Evolutionary conservation across 106 monocot species (phyloP).

Genomic region (Allium fistulosum): DNA sequence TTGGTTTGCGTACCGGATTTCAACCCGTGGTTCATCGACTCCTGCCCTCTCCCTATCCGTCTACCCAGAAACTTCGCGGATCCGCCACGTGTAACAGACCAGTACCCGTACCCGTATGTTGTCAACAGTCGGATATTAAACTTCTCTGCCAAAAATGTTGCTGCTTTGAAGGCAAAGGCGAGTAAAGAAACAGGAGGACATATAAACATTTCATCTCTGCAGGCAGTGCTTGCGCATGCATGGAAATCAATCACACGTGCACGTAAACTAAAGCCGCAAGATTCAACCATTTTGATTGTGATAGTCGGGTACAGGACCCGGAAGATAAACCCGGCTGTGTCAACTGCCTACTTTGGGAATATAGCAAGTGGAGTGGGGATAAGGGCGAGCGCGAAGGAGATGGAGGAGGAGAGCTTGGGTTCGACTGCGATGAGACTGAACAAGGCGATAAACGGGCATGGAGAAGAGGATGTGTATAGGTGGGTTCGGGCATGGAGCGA

Average conservation of each 20-base stretch:
- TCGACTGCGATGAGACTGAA: slow-evolving; percentile 40
- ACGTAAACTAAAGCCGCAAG: slow-evolving; percentile 10
- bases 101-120: too few relatives aligned
- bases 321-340: slow-evolving; percentile 29
- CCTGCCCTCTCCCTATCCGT: too few relatives aligned
- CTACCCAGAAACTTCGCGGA: too few relatives aligned
- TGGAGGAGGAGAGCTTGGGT: slow-evolving; percentile 30
- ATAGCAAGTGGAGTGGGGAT: slow-evolving; percentile 13
- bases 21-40: too few relatives aligned
- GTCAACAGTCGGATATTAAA: too few relatives aligned
- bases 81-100: too few relatives aligned
- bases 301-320: slow-evolving; percentile 33
- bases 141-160: too few relatives aligned
- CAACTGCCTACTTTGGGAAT: slow-evolving; percentile 55
- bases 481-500: slow-evolving; percentile 14
- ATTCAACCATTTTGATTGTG: slow-evolving; percentile 12
- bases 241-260: slow-evolving; percentile 54
- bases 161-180: too few relatives aligned
- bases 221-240: slow-evolving; percentile 37
- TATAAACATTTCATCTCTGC: slow-evolving; percentile 27
- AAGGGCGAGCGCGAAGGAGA: slow-evolving; percentile 29
- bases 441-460: slow-evolving; percentile 18
- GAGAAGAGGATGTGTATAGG: slow-evolving; percentile 19
- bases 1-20: too few relatives aligned
- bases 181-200: too few relatives aligned